phyloP scores from a whole-genome alignment of 768 basidiomycete genomes.

The Saitozyma sp. region DNA sequence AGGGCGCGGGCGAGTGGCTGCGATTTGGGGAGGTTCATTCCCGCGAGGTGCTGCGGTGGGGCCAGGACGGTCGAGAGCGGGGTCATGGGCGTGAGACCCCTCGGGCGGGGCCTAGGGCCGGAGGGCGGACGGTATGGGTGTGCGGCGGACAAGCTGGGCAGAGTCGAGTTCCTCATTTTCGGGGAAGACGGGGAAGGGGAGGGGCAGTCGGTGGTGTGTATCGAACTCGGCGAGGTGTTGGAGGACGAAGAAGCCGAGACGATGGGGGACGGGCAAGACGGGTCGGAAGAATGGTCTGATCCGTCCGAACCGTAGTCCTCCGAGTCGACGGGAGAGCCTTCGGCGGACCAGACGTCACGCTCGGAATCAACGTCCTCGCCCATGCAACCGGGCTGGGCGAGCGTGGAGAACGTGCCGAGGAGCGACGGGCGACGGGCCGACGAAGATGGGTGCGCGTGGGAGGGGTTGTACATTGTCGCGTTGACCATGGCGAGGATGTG shows the following conservation, averaged over 20 bases:
- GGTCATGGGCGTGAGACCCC: slow-evolving; percentile 5
- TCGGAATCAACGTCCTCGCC: slow-evolving; percentile 1
- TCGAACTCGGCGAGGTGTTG: background rate
- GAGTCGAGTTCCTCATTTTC: slow-evolving; percentile 1
- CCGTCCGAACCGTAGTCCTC: background rate
- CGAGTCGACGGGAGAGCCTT: slow-evolving; percentile 4
- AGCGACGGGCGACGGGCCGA: background rate
- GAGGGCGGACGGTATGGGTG: slow-evolving; percentile 1
- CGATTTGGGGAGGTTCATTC: slow-evolving; percentile 30
- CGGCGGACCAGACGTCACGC: slow-evolving; percentile 5
- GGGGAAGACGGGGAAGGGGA: background rate
- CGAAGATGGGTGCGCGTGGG: background rate
- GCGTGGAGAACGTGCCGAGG: background rate
- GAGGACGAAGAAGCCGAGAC: slow-evolving; percentile 3
- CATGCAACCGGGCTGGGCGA: background rate
- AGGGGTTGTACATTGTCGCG: too few species aligned
- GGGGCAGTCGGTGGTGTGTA: background rate
- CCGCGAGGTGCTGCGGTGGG: background rate
- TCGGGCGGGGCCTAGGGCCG: background rate
- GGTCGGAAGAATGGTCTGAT: background rate
- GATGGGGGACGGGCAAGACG: background rate
- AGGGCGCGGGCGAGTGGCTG: slow-evolving; percentile 39
- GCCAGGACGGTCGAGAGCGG: background rate
- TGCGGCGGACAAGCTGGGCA: slow-evolving; percentile 2
- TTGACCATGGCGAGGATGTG: too few species aligned